These are phyloP conservation scores for Lactarius indigo DNA, from an alignment of 768 basidiomycete genomes.

Conservation along the genomic window DNA sequence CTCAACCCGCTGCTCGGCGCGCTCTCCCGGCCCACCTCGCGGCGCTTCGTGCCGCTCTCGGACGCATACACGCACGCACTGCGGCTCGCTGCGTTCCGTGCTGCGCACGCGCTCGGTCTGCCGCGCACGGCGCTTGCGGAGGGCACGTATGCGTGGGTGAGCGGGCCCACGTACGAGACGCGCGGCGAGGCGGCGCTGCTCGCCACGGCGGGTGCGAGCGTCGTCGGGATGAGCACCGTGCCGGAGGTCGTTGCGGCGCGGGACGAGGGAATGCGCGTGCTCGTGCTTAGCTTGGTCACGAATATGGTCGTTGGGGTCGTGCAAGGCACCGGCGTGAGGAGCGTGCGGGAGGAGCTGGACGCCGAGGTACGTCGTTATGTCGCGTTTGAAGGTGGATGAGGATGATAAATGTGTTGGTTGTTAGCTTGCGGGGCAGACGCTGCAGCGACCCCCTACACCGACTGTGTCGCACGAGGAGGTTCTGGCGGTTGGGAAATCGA, in stretches of 20 bases:
- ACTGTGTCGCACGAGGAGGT: conserved; percentile 81
- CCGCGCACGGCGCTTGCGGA: conserved; percentile 59
- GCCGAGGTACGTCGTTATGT: conserved; percentile 55
- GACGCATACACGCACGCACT: conserved; percentile 74
- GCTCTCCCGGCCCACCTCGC: conserved; percentile 49
- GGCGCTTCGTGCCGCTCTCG: conserved; percentile 81
- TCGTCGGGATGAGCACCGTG: conserved; percentile 94
- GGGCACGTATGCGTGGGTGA: conserved; percentile 87
- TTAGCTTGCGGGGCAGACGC: conserved; percentile 58
- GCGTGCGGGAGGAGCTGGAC: conserved; percentile 22
- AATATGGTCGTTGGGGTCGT: conserved; percentile 68
- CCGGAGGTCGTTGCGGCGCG: conserved; percentile 82
- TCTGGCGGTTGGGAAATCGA: conserved; percentile 56
- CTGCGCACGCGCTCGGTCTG: conserved; percentile 60
- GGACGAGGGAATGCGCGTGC: conserved; percentile 69
- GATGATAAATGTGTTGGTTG: neutral
- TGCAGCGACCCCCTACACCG: conserved; percentile 40
- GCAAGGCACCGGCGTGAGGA: conserved; percentile 46
- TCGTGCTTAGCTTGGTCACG: conserved; percentile 82
- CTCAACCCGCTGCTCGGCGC: conserved; percentile 80
- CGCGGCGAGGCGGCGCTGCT: conserved; percentile 83
- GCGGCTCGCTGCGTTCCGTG: conserved; percentile 68
- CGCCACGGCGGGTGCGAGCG: conserved; percentile 70
- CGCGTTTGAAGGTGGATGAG: neutral
- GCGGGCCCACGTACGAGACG: conserved; percentile 88